These are phyloP conservation scores for Terana coerulea DNA, from an alignment of 768 basidiomycete species.

Conservation along the genomic window DNA sequence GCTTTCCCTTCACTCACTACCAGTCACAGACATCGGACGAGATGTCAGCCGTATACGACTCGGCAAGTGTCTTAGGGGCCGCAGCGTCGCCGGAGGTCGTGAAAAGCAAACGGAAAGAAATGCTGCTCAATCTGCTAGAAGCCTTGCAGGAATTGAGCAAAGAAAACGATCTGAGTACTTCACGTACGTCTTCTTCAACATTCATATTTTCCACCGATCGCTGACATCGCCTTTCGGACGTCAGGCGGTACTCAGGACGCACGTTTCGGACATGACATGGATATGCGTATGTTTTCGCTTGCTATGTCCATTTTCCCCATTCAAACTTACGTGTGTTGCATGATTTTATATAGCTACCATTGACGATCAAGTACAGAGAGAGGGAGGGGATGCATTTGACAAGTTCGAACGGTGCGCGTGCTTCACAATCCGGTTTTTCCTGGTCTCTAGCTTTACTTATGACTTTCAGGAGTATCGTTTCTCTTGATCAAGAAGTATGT, in stretches of 20 bases:
- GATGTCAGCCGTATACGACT: constrained; percentile 8
- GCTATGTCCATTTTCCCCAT: neutral
- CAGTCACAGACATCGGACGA: neutral
- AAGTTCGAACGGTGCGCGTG: constrained; percentile 53
- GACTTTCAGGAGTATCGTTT: too few species aligned
- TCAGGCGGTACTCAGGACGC: constrained; percentile 38
- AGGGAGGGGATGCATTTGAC: constrained; percentile 62
- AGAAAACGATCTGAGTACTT: constrained; percentile 31
- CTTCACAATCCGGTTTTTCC: neutral
- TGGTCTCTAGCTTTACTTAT: constrained; percentile 8
- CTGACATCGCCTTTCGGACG: constrained; percentile 5
- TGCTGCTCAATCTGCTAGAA: constrained; percentile 44
- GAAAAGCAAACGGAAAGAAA: constrained; percentile 36
- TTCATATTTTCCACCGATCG: neutral
- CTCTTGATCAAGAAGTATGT: too few species aligned
- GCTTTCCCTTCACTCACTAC: neutral
- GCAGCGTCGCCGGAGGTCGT: constrained; percentile 6
- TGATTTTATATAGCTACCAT: constrained; percentile 44
- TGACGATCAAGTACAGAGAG: constrained; percentile 64
- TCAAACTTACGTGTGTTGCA: neutral
- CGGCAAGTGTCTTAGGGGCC: constrained; percentile 14
- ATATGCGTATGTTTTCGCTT: constrained; percentile 51
- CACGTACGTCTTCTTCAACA: constrained; percentile 28
- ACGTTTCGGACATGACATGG: constrained; percentile 59
- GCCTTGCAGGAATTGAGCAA: constrained; percentile 41